phyloP scores from a whole-genome alignment of 169 alveolate species.

The Plasmodium reichenowi region DNA sequence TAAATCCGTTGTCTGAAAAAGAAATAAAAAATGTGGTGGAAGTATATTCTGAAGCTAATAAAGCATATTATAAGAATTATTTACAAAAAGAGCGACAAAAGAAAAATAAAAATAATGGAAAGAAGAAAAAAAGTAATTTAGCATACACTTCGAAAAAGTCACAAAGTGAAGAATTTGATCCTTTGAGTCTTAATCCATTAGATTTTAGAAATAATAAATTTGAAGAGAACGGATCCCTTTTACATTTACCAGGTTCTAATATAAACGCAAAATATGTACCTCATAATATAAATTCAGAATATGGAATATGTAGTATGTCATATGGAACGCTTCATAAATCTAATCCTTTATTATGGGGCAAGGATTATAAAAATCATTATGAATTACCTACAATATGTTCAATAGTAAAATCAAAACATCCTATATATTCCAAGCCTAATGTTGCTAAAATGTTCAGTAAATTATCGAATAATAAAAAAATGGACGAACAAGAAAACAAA shows the following conservation, averaged over 20 bases:
- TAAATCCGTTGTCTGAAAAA: conserved; percentile 70
- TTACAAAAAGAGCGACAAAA: conserved; percentile 25
- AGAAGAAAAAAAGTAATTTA: conserved; percentile 10
- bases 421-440: conserved; percentile 60
- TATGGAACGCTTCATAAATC: conserved; percentile 75
- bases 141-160: conserved; percentile 15
- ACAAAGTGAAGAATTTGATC: conserved; percentile 65
- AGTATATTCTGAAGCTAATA: conserved; percentile 76
- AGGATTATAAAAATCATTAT: conserved; percentile 63
- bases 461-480: no score
- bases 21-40: conserved; percentile 75
- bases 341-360: conserved; percentile 73
- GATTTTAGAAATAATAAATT: conserved; percentile 55
- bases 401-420: conserved; percentile 77
- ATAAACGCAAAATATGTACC: conserved; percentile 48
- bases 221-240: conserved; percentile 69
- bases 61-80: conserved; percentile 58
- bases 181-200: conserved; percentile 46
- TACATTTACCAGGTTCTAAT: conserved; percentile 72
- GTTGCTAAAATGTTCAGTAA: background rate
- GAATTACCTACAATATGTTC: conserved; percentile 78
- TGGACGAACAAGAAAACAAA: no score
- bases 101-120: conserved; percentile 30
- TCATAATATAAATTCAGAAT: conserved; percentile 29
- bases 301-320: conserved; percentile 62